Evolutionary conservation across 2,329 filamentous ascomycete genomes (phyloP).

Genomic region (Fusarium tricinctum): DNA sequence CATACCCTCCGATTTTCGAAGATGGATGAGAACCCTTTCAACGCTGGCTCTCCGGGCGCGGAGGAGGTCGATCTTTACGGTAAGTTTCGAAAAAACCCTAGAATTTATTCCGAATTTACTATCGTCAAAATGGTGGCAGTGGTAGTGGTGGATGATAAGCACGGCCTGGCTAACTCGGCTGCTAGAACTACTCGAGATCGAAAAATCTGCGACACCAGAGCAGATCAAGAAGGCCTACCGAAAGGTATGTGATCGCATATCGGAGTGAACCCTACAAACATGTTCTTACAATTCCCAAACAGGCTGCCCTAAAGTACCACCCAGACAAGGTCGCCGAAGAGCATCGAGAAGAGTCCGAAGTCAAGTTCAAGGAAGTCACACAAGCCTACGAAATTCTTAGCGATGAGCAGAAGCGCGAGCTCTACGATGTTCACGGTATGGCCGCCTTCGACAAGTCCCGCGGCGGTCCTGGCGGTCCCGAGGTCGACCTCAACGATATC

Average conservation of each 20-base stretch:
- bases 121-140: neutral
- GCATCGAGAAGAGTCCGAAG: conserved; percentile 86
- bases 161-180: conserved; percentile 27
- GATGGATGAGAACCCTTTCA: conserved; percentile 47
- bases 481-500: conserved; percentile 91
- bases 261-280: conserved; percentile 5
- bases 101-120: neutral
- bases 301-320: conserved; percentile 90
- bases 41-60: conserved; percentile 47
- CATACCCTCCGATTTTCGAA: conserved; percentile 22
- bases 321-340: conserved; percentile 95
- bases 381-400: conserved; percentile 98
- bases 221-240: conserved; percentile 97
- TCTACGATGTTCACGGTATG: conserved; percentile 97
- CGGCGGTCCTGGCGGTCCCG: conserved; percentile 75
- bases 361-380: conserved; percentile 91
- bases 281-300: conserved; percentile 33
- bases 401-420: conserved; percentile 91
- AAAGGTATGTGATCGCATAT: conserved; percentile 73
- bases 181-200: conserved; percentile 83
- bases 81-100: conserved; percentile 53
- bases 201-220: conserved; percentile 77
- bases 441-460: conserved; percentile 87
- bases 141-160: conserved; percentile 12
- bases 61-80: conserved; percentile 74